Evolutionary conservation across 192 early-diverging fungal genomes (phyloP), one percentile per base, ranked within the genome.

Genomic region (Phycomyces nitens): DNA sequence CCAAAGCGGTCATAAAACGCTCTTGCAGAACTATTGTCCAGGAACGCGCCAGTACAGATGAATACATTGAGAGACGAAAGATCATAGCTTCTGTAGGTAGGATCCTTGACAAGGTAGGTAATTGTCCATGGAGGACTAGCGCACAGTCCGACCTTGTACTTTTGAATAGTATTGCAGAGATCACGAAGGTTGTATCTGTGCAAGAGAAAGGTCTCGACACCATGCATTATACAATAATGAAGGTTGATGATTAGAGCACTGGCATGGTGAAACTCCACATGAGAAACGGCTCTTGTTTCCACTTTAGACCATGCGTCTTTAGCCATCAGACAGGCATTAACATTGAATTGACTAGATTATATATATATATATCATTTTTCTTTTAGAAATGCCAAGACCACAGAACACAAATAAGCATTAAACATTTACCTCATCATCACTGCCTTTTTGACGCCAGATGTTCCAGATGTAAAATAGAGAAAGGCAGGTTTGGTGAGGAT

Each of bases 81-180:
- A 23, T 76, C 74, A 39, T 72, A 76, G 9, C 72, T 64, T 18
- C 49, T 55, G 18, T 69, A 66, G 5, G 53, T 49, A 0, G 70
- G 69, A 0, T 71, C 64, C 50, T 76, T 72, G 34, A 54, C 66
- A 56, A 95, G 61, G 21, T 75, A 79, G 21, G 94, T 72, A 9
- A 80, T 78, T 5, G 86, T 76, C 5, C 85, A 86, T 38, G 88
- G 88, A 5, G 83, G 85, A 41, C 88, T 73, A 29, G 77, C 78
- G 27, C 77, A 77, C 1, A 78, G 77, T 60, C 77, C 79, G 43
- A 92, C 78, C 54, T 79, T 80, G 66, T 84, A 81, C 22, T 74
- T 73, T 63, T 82, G 72, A 34, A 93, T 77, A 10, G 65, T 34
- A 9, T 53, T 54, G 23, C 83, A 73, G 56, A 87, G 87, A 22